These are phyloP conservation scores for Epichloe gansuensis DNA, from an alignment of 2,329 filamentous ascomycete genomes.

Conservation along the genomic window DNA sequence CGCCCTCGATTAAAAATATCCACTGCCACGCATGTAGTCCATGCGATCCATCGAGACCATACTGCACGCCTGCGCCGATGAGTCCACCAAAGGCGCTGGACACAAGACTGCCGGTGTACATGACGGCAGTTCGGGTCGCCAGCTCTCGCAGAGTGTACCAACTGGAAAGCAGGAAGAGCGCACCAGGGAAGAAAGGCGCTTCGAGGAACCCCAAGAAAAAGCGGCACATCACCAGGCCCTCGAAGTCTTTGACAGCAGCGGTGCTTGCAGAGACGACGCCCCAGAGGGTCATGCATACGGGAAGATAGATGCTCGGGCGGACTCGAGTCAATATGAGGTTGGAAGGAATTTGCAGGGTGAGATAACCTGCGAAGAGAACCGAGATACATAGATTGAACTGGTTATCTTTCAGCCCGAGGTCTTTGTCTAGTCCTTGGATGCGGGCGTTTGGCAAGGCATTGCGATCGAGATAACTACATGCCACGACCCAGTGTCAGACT, in stretches of 20 bases:
- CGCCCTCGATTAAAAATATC: constrained; percentile 21
- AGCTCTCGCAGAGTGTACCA: constrained; percentile 42
- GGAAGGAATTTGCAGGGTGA: constrained; percentile 20
- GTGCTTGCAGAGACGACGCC: constrained; percentile 27
- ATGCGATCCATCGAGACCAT: constrained; percentile 15
- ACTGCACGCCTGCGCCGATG: constrained; percentile 30
- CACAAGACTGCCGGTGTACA: constrained; percentile 29
- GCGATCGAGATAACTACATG: constrained; percentile 5
- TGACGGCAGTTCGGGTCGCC: constrained; percentile 28
- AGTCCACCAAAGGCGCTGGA: constrained; percentile 28
- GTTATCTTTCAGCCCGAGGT: not conserved
- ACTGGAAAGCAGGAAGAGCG: constrained; percentile 31
- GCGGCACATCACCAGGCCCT: constrained; percentile 27
- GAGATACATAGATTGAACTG: constrained; percentile 16
- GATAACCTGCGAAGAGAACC: constrained; percentile 25
- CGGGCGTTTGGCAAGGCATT: constrained; percentile 5
- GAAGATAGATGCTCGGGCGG: constrained; percentile 31
- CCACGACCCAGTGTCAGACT: no score
- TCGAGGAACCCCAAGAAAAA: constrained; percentile 29
- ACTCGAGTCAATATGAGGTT: constrained; percentile 28
- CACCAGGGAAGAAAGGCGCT: constrained; percentile 25
- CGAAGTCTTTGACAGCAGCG: constrained; percentile 27
- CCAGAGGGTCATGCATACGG: constrained; percentile 23
- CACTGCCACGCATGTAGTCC: constrained; percentile 20
- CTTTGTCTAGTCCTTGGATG: constrained; percentile 4